Conservation (phyloP, 192 early-diverging fungal species). For the Lobosporangium transversale region DNA sequence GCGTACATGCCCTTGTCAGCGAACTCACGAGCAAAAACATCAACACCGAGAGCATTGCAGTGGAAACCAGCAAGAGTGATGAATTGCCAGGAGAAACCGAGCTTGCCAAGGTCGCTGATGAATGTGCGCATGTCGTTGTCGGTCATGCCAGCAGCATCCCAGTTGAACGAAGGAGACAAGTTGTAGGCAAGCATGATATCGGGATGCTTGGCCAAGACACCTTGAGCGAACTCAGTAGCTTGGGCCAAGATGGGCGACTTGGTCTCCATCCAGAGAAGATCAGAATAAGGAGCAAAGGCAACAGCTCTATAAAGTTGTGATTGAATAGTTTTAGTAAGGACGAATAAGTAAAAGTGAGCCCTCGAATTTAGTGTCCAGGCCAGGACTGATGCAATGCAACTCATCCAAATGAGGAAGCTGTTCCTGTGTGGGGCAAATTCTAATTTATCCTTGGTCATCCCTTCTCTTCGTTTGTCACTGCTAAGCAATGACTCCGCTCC, state of each 20-base stretch:
- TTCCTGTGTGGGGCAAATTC: slow-evolving; percentile 4
- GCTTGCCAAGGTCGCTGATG: slow-evolving; percentile 82
- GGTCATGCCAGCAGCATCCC: slow-evolving; percentile 94
- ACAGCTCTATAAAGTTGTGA: slow-evolving; percentile 28
- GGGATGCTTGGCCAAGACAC: slow-evolving; percentile 83
- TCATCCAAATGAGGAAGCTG: slow-evolving; percentile 7
- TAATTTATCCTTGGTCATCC: not conserved
- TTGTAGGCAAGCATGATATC: slow-evolving; percentile 94
- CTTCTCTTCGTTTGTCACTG: not conserved
- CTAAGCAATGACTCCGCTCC: not conserved
- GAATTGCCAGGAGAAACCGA: slow-evolving; percentile 99
- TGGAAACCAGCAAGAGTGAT: slow-evolving; percentile 97
- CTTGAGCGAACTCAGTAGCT: slow-evolving; percentile 89
- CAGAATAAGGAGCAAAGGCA: slow-evolving; percentile 89
- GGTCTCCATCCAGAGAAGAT: slow-evolving; percentile 98
- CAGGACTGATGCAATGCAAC: slow-evolving; percentile 5
- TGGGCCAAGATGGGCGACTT: slow-evolving; percentile 93
- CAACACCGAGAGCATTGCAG: slow-evolving; percentile 85
- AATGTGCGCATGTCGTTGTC: slow-evolving; percentile 90
- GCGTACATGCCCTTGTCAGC: slow-evolving; percentile 92
- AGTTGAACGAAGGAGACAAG: slow-evolving; percentile 97
- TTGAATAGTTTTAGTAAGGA: too few relatives aligned
- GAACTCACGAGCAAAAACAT: slow-evolving; percentile 87
- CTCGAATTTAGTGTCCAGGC: not conserved
- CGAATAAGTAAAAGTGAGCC: too few relatives aligned